Evolutionary conservation across 202 grass and related monocot genomes (phyloP), one percentile per base, ranked within the genome.

Genomic region (Schoenoplectus tabernaemontani): DNA sequence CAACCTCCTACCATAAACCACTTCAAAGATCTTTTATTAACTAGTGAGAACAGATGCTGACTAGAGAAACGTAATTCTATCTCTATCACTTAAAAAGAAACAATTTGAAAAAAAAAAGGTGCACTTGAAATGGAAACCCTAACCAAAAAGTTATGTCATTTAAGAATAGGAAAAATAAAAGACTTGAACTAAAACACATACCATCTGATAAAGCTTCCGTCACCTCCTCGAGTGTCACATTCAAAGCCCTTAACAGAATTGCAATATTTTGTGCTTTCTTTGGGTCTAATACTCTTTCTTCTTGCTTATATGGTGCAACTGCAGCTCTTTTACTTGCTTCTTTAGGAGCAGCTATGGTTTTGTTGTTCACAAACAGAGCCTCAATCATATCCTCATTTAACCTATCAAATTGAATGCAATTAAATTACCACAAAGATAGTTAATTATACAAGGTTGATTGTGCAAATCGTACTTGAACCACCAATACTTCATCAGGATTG

Each of bases 261-360:
- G 91, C 90, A 24, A 99, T 99, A 69, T 99, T 99, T 82, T 99
- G 96, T 12, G 96, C 91, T 84, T 99, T 99, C 87, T 99, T 99
- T 7, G 96, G 96, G 77, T 99, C 96, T n/a, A 99, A 85, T 60
- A 99, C 96, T 89, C 96, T 95, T 78, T 99, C 88, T 87, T 99
- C 96, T 87, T 92, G 96, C 83, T 83, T 85, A 80, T 82, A 89
- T 5, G 74, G 67, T 2, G 86, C 83, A 50, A 78, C 70, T 20
- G 47, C 82, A 8, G 85, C 22, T 83, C 84, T 92, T 84, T 86
- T 89, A 33, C 85, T 86, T 44, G 69, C 69, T 57, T 95, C 96
- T 76, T 89, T 92, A 7, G 86, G 76, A 0, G 66, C 22, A 7
- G 86, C 72, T 6, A 86, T 78, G n/a, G 82, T 87, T 30, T 86